Evolutionary conservation across 176 grass and related monocot species (phyloP).

Genomic region (Hsuehochloa calcarea): DNA sequence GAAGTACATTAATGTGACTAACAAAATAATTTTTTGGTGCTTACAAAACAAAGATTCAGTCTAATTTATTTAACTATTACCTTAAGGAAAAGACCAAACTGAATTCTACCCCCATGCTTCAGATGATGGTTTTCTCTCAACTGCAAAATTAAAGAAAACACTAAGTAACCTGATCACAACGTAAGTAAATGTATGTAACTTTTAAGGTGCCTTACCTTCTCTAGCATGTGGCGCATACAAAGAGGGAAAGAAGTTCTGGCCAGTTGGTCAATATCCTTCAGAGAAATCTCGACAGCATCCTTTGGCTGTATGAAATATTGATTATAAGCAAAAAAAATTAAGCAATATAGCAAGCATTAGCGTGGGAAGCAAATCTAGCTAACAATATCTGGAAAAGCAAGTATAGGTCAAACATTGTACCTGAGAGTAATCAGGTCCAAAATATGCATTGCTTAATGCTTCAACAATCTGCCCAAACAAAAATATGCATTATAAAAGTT

Average conservation of each 20-base stretch:
- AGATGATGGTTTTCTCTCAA: slow-evolving; percentile 97
- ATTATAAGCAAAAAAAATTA: no score
- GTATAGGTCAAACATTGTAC: slow-evolving; percentile 32
- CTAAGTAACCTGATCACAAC: slow-evolving; percentile 22
- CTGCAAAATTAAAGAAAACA: slow-evolving; percentile 49
- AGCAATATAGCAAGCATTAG: no score
- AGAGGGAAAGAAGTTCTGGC: slow-evolving; percentile 88
- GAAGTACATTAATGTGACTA: neutral
- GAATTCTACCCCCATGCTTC: slow-evolving; percentile 92
- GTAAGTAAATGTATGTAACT: slow-evolving; percentile 26
- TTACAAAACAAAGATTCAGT: neutral
- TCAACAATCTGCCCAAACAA: slow-evolving; percentile 80
- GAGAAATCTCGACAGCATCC: slow-evolving; percentile 52
- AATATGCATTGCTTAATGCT: slow-evolving; percentile 90
- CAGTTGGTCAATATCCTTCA: slow-evolving; percentile 90
- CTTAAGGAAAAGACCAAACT: slow-evolving; percentile 98
- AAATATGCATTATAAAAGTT: slow-evolving; percentile 35
- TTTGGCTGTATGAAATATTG: no score
- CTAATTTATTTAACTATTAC: slow-evolving; percentile 41
- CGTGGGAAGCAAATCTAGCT: no score
- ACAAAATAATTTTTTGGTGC: neutral
- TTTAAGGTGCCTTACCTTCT: slow-evolving; percentile 57
- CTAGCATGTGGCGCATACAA: slow-evolving; percentile 95
- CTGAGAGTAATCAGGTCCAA: slow-evolving; percentile 97
- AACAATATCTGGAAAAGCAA: neutral